phyloP scores from a whole-genome alignment of 805 yeast species.

The Candida maltosa region DNA sequence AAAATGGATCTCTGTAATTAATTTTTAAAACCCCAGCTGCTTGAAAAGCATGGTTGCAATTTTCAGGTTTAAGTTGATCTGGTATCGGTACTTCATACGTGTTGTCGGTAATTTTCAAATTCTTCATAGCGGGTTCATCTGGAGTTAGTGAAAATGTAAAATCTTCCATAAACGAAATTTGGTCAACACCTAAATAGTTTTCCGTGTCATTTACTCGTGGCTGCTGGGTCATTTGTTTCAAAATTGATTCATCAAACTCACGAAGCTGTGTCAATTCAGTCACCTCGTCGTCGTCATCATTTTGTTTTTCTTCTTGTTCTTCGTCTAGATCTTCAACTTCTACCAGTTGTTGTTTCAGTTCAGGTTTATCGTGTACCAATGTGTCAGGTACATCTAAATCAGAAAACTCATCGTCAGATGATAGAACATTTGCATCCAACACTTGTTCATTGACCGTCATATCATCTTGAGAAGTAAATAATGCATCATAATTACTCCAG shows the following conservation, averaged over 20 bases:
- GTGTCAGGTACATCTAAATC: background rate
- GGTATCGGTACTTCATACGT: conserved; percentile 21
- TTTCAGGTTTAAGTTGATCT: conserved; percentile 11
- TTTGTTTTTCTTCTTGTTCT: conserved; percentile 11
- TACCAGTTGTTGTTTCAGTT: no score
- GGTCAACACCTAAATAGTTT: no score
- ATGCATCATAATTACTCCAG: conserved; percentile 16
- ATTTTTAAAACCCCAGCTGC: conserved; percentile 45
- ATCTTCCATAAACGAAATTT: background rate
- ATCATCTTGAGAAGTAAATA: conserved; percentile 15
- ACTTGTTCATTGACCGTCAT: background rate
- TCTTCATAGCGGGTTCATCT: conserved; percentile 1
- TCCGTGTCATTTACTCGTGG: no score
- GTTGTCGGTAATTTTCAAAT: conserved; percentile 5
- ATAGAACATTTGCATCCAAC: background rate
- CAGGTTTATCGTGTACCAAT: no score
- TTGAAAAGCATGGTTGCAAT: conserved; percentile 31
- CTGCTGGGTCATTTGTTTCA: conserved; percentile 16
- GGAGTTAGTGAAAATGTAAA: conserved; percentile 4
- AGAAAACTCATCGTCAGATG: background rate
- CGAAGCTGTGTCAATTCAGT: conserved; percentile 11
- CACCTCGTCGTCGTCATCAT: conserved; percentile 10
- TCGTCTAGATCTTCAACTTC: no score
- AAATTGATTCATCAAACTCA: conserved; percentile 16
- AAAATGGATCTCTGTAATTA: conserved; percentile 63